Base-by-base conservation (phyloP, 768 basidiomycete genomes). In the Paxillus involutus region DNA sequence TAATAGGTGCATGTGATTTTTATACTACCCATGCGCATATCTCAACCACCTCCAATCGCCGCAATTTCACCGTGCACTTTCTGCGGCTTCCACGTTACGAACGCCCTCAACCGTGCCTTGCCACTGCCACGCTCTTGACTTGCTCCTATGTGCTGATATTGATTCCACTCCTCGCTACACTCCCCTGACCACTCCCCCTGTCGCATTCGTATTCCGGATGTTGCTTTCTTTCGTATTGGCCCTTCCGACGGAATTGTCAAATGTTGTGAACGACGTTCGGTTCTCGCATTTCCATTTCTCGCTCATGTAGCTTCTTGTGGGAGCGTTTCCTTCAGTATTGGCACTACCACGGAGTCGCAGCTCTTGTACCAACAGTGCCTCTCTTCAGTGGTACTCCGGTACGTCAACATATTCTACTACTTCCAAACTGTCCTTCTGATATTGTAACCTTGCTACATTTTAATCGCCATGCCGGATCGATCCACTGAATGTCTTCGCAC, bases 361-460 rank as follows among this genome's bases (percentile, higher is more conserved):
- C 78, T 45, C 73, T 81, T 26, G 70, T 74, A 1, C 80, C 80
- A 3, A 58, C 71, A 40, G 60, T 60, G 16, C 77, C 79, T 0
- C 68, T 82, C 3, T 82, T 80, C 54, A 75, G 77, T 53, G 73
- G 76, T 21, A 81, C 78, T 9, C 77, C 78, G 0, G 74, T 77
- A 52, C 4, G 42, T 42, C 41, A 16, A 44, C 17, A 67, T 60
- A 11, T 21, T 14, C 17, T 2, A 32, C 26, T 26, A 32, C 26
- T 26, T 14, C 12, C 10, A 14, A 4, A 37, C 19, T 5, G 37
- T 37, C 6, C 13, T 30, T 6, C 10, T 45, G 33, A 14, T n/a
- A 10, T 3, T 14, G 37, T n/a, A 21, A 35, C 24, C 16, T 43
- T 21, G 1, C 19, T 21, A 8, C 8, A 2, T 9, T 19, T 17